A percentile compares a stretch with the other conserved stretches of the same genome.
These are phyloP conservation scores for Cylindrodendrum hubeiense DNA, from an alignment of 2,329 filamentous ascomycete genomes.

Conservation along the genomic window DNA sequence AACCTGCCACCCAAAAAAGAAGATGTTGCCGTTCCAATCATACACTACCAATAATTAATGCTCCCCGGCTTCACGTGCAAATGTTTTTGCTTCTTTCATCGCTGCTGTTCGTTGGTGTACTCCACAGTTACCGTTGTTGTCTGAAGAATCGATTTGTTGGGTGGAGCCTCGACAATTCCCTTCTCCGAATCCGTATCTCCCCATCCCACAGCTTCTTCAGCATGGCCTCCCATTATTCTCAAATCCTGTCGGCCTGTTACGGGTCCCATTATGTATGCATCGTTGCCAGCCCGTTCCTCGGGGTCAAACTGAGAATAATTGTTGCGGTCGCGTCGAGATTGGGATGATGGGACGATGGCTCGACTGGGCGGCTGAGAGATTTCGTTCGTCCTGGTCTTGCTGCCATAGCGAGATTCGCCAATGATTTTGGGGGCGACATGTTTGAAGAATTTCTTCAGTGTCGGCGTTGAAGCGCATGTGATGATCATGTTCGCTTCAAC, in stretches of 20 bases:
- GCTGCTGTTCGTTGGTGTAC: constrained; percentile 23
- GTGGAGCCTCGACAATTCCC: constrained; percentile 26
- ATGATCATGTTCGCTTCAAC: constrained; percentile 56
- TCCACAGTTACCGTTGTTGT: constrained; percentile 40
- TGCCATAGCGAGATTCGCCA: constrained; percentile 41
- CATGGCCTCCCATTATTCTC: constrained; percentile 27
- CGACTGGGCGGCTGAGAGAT: constrained; percentile 26
- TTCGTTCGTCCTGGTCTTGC: constrained; percentile 33
- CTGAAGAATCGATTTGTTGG: constrained; percentile 37
- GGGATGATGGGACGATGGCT: constrained; percentile 20
- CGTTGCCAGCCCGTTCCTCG: constrained; percentile 19
- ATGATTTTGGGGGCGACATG: constrained; percentile 52
- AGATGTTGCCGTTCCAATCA: neutral
- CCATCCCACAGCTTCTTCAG: constrained; percentile 30
- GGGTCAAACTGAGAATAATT: constrained; percentile 39
- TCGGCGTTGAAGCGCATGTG: constrained; percentile 56
- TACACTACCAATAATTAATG: neutral
- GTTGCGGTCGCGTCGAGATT: constrained; percentile 32
- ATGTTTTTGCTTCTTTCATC: neutral
- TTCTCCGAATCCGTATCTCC: constrained; percentile 39
- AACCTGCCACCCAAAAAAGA: neutral
- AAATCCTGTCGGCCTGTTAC: constrained; percentile 25
- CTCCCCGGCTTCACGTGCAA: neutral
- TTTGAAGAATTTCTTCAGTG: constrained; percentile 54
- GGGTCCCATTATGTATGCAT: constrained; percentile 26